A percentile compares a stretch with the other conserved stretches of the same genome.
phyloP scores from a whole-genome alignment of 2,329 filamentous ascomycete species.

The Aspergillus cejpii region DNA sequence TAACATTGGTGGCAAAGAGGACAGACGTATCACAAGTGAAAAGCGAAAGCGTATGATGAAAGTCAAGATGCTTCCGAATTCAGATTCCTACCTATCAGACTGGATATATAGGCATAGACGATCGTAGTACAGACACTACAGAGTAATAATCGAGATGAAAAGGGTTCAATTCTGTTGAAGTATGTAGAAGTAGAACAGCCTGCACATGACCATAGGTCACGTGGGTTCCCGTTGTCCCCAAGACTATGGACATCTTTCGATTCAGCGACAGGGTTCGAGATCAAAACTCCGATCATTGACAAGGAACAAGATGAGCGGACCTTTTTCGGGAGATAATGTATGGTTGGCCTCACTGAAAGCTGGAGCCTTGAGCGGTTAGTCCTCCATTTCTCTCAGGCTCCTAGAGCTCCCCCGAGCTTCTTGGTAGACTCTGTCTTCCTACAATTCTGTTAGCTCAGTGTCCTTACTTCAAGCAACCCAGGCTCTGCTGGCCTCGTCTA shows the following conservation, averaged over 20 bases:
- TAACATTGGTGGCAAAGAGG: no score
- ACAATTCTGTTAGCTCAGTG: no score
- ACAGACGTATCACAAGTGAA: no score
- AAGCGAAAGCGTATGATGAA: no score
- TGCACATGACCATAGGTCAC: neutral
- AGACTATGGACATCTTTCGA: neutral
- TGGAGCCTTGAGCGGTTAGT: slow-evolving; percentile 54
- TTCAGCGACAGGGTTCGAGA: neutral
- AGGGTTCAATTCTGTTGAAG: no score
- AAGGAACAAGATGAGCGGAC: slow-evolving; percentile 15
- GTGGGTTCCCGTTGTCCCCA: neutral
- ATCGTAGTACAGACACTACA: neutral
- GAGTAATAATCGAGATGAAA: neutral
- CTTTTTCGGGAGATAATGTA: slow-evolving; percentile 14
- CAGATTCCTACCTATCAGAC: no score
- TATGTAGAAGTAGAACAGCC: no score
- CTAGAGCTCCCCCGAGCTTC: no score
- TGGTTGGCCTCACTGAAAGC: slow-evolving; percentile 48
- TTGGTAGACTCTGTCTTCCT: slow-evolving; percentile 5
- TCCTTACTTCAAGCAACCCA: slow-evolving; percentile 15
- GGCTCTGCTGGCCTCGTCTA: slow-evolving; percentile 52
- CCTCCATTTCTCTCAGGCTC: slow-evolving; percentile 12
- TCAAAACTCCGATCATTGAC: slow-evolving; percentile 4
- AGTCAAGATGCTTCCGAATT: neutral
- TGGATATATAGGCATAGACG: neutral